Percentiles rank a stretch among this genome's conserved stretches.
Evolutionary conservation across 768 basidiomycete genomes (phyloP).

Genomic region (Nidularia pulvinata): DNA sequence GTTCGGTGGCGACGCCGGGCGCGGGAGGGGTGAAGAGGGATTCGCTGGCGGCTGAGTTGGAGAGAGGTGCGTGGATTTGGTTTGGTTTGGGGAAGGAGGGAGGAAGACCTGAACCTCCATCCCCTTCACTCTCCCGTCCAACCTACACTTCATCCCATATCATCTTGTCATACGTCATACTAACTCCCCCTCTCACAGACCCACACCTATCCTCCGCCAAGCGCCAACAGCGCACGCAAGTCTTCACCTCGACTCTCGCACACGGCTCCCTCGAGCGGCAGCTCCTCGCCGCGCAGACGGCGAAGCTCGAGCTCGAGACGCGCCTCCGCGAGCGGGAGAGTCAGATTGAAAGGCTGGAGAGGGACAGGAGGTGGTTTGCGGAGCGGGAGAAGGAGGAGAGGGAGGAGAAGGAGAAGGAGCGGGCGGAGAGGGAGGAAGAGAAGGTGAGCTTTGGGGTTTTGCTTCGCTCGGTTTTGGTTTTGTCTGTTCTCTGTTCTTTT

Average conservation of each 20-base stretch:
- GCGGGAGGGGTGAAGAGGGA: slow-evolving; percentile 44
- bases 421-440: slow-evolving; percentile 47
- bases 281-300: slow-evolving; percentile 57
- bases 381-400: slow-evolving; percentile 70
- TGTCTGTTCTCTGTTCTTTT: too few species aligned
- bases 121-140: too few species aligned
- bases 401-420: slow-evolving; percentile 64
- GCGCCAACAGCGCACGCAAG: slow-evolving; percentile 64
- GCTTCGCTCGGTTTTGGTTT: background rate
- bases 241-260: slow-evolving; percentile 59
- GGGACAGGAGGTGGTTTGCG: slow-evolving; percentile 67
- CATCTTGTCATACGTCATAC: too few species aligned
- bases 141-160: too few species aligned
- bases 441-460: slow-evolving; percentile 43
- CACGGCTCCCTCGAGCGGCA: slow-evolving; percentile 71
- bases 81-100: too few species aligned
- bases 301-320: slow-evolving; percentile 64
- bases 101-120: too few species aligned
- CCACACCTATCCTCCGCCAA: slow-evolving; percentile 67
- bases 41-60: slow-evolving; percentile 66
- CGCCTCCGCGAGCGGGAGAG: slow-evolving; percentile 68
- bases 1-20: too few species aligned
- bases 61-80: slow-evolving; percentile 43
- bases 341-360: slow-evolving; percentile 63
- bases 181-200: slow-evolving; percentile 32